A percentile compares a stretch with the other conserved stretches of the same genome.
Evolutionary conservation across 2,329 filamentous ascomycete genomes (phyloP).

Genomic region (Aspergillus quadrilineatus): DNA sequence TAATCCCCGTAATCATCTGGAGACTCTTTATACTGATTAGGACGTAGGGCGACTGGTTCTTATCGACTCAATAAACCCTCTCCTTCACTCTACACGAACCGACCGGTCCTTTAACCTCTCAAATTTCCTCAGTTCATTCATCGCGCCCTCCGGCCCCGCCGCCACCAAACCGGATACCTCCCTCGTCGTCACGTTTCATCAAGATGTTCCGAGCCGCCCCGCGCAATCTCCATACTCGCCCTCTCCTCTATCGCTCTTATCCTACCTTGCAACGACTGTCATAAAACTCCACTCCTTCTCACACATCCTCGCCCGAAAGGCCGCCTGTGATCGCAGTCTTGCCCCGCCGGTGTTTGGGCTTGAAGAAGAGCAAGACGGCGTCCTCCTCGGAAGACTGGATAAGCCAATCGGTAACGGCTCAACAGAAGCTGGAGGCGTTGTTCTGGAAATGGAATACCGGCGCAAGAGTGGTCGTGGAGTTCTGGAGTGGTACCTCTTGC

Average conservation of each 20-base stretch:
- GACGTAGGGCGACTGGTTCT: conserved; percentile 68
- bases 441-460: conserved; percentile 82
- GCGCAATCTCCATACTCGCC: conserved; percentile 53
- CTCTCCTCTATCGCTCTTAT: conserved; percentile 68
- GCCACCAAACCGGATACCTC: conserved; percentile 53
- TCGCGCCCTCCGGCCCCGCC: conserved; percentile 52
- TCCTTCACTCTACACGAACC: conserved; percentile 45
- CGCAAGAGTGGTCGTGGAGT: conserved; percentile 78
- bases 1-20: background rate
- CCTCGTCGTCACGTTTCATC: conserved; percentile 77
- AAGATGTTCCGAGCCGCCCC: conserved; percentile 66
- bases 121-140: conserved; percentile 67
- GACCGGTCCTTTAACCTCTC: conserved; percentile 59
- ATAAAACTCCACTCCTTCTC: conserved; percentile 70
- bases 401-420: conserved; percentile 30
- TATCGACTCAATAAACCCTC: conserved; percentile 73
- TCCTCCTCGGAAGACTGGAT: conserved; percentile 64
- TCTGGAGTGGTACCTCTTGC: conserved; percentile 65
- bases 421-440: conserved; percentile 57
- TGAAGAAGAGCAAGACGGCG: conserved; percentile 72
- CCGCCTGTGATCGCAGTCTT: conserved; percentile 72
- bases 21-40: conserved; percentile 6
- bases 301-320: conserved; percentile 71
- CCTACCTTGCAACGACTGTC: conserved; percentile 85
- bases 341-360: conserved; percentile 77